Evolutionary conservation across 805 yeast species (phyloP).

Genomic region (Saccharomycopsis sp.): DNA sequence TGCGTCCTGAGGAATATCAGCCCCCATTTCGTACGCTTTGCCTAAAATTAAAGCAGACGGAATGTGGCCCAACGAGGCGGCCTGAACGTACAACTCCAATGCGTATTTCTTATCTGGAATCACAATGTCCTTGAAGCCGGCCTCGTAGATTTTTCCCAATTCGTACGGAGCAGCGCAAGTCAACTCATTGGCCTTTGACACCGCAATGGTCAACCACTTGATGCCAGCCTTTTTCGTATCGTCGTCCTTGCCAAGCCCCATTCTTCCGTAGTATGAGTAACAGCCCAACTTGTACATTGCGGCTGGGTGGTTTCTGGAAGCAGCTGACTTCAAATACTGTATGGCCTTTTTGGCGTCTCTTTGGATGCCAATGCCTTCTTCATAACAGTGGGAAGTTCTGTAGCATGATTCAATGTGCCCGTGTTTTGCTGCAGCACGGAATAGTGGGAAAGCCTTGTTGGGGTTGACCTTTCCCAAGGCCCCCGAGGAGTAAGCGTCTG

Average conservation of each 20-base stretch:
- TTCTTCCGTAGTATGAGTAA: conserved; percentile 70
- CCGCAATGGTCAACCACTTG: conserved; percentile 86
- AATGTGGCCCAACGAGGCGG: conserved; percentile 80
- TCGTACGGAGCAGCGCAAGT: conserved; percentile 94
- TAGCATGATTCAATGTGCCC: conserved; percentile 89
- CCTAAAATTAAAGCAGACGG: conserved; percentile 78
- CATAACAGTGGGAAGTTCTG: conserved; percentile 84
- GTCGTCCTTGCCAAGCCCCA: conserved; percentile 65
- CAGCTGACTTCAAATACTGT: conserved; percentile 77
- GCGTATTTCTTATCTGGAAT: conserved; percentile 80
- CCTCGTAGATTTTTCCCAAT: conserved; percentile 71
- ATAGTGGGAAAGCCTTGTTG: conserved; percentile 64
- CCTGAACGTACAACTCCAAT: conserved; percentile 73
- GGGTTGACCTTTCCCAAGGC: conserved; percentile 74
- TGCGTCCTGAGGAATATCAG: conserved; percentile 61
- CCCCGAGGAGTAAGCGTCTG: conserved; percentile 82
- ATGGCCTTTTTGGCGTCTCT: conserved; percentile 81
- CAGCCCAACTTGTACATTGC: conserved; percentile 92
- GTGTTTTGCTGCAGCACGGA: conserved; percentile 87
- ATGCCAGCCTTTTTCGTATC: conserved; percentile 78
- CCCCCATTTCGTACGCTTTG: conserved; percentile 71
- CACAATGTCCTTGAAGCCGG: conserved; percentile 80
- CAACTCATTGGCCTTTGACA: conserved; percentile 71
- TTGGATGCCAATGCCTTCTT: conserved; percentile 88
- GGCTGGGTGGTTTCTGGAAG: conserved; percentile 88